Evolutionary conservation across 78 protist species (phyloP).

Genomic region (Dictyostelium discoideum): dicty_2.7 NC_007089.4:2835501-2836000

Average conservation of each 20-base stretch:
- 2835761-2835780: slow-evolving; percentile 2
- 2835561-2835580: background rate
- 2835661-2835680: background rate
- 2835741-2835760: background rate
- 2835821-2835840: background rate
- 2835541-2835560: background rate
- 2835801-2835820: background rate
- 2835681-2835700: background rate
- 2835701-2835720: background rate
- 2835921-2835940: slow-evolving; percentile 5
- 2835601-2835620: background rate
- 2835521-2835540: slow-evolving; percentile 16
- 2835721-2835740: background rate
- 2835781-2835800: background rate
- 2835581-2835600: slow-evolving; percentile 12
- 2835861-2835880: background rate
- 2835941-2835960: slow-evolving; percentile 7
- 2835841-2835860: background rate
- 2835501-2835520: background rate
- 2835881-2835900: background rate
- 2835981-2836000: background rate
- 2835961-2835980: background rate
- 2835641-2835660: background rate
- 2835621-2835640: background rate
- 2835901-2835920: background rate